A percentile compares a stretch with the other conserved stretches of the same genome.
Conservation (phyloP, 1,139 yeast species). For the Saccharomyces hybrid region DNA sequence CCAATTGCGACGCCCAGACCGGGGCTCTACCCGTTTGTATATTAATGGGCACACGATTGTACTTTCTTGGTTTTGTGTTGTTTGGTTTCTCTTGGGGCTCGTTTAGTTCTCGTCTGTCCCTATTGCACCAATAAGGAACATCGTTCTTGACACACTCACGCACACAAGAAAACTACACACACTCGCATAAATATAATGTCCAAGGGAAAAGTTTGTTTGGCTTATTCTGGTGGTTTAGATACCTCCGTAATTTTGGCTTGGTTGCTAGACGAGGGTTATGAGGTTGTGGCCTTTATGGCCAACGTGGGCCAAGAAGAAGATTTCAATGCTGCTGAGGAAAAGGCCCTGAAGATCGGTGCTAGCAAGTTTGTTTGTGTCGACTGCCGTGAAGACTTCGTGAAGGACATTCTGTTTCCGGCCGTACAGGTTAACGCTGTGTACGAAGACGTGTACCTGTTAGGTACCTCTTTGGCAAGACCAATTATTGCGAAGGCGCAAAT, state of each 20-base stretch:
- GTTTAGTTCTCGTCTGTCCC: neutral
- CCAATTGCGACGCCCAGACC: neutral
- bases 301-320: constrained; percentile 99
- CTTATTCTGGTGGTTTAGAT: constrained; percentile 98
- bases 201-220: constrained; percentile 97
- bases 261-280: constrained; percentile 96
- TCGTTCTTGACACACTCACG: neutral
- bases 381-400: constrained; percentile 90
- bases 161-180: neutral
- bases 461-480: constrained; percentile 97
- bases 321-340: constrained; percentile 92
- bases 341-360: constrained; percentile 96
- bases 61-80: neutral
- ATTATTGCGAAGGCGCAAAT: constrained; percentile 98
- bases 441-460: constrained; percentile 91
- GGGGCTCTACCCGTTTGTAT: neutral
- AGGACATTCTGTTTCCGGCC: constrained; percentile 87
- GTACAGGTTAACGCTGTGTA: constrained; percentile 95
- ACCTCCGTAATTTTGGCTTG: constrained; percentile 97
- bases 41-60: neutral
- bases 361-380: constrained; percentile 90
- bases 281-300: constrained; percentile 96
- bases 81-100: neutral
- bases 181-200: constrained; percentile 45
- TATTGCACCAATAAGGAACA: neutral